A percentile compares a stretch with the other conserved stretches of the same genome.
Evolutionary conservation across 116 monocot genomes (phyloP).

Genomic region (Phalaenopsis hybrid): DNA sequence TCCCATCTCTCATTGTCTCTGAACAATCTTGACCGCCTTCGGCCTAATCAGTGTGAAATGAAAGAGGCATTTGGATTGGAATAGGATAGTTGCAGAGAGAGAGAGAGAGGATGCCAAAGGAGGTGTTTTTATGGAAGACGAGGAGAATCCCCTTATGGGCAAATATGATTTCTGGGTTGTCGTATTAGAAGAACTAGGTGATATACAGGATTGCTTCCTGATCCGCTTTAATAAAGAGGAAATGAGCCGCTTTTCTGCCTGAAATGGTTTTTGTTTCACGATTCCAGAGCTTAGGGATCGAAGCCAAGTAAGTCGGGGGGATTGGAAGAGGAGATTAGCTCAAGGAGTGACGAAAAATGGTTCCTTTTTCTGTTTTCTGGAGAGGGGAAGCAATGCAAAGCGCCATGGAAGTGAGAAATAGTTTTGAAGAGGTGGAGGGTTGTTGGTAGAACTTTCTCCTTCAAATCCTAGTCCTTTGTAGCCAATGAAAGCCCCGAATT

Average conservation of each 20-base stretch:
- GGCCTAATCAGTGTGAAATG: background rate
- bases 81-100: background rate
- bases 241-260: background rate
- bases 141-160: background rate
- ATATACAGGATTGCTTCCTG: background rate
- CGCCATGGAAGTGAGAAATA: background rate
- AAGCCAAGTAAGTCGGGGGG: background rate
- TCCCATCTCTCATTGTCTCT: constrained; percentile 28
- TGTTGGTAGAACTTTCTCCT: constrained; percentile 4
- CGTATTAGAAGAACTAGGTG: background rate
- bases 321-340: background rate
- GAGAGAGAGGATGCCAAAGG: background rate
- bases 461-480: background rate
- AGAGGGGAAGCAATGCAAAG: background rate
- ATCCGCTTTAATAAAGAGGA: background rate
- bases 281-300: constrained; percentile 1
- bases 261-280: background rate
- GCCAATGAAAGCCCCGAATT: constrained; percentile 4
- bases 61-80: background rate
- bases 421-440: background rate
- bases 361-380: background rate
- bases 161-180: constrained; percentile 4
- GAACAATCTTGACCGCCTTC: constrained; percentile 1
- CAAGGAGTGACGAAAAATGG: background rate
- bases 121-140: background rate